Evolutionary conservation across 1,284 basidiomycete species (phyloP).

Genomic region (Ganoderma multipileum): DNA sequence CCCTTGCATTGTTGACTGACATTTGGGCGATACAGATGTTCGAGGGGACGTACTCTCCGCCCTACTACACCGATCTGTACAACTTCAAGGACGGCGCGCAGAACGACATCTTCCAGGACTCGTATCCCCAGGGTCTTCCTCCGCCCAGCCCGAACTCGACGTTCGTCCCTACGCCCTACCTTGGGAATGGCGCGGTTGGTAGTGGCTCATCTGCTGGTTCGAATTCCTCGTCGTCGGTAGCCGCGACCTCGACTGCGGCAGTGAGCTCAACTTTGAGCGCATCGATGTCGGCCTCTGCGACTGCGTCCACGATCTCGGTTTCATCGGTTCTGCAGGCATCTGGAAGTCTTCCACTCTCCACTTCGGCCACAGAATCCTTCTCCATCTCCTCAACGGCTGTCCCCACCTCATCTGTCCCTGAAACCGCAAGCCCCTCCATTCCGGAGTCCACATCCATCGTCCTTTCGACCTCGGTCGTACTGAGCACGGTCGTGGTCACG

Average conservation of each 20-base stretch:
- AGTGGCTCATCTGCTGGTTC: neutral
- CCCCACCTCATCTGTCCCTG: neutral
- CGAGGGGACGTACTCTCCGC: conserved; percentile 59
- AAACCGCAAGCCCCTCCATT: neutral
- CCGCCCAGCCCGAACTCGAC: conserved; percentile 29
- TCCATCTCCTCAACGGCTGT: neutral
- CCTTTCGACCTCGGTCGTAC: conserved; percentile 27
- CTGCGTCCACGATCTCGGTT: conserved; percentile 13
- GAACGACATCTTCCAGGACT: conserved; percentile 65
- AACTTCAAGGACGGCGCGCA: conserved; percentile 67
- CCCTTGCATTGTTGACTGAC: neutral
- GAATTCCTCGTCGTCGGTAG: conserved; percentile 2
- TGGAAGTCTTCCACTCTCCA: conserved; percentile 8
- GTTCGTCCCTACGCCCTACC: conserved; percentile 28
- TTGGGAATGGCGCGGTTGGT: conserved; percentile 10
- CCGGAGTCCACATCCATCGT: conserved; percentile 18
- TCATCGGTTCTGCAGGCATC: neutral
- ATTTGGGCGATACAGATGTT: conserved; percentile 49
- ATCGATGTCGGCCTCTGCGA: conserved; percentile 19
- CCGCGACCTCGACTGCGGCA: conserved; percentile 7
- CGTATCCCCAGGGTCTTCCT: conserved; percentile 33
- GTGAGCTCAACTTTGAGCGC: neutral
- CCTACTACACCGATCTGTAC: conserved; percentile 64
- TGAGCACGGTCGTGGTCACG: conserved; percentile 34
- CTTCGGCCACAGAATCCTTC: conserved; percentile 4